Percentiles rank a stretch among this genome's conserved stretches.
Evolutionary conservation across 2,329 filamentous ascomycete species (phyloP).

Genomic region (Fusarium vanettenii): DNA sequence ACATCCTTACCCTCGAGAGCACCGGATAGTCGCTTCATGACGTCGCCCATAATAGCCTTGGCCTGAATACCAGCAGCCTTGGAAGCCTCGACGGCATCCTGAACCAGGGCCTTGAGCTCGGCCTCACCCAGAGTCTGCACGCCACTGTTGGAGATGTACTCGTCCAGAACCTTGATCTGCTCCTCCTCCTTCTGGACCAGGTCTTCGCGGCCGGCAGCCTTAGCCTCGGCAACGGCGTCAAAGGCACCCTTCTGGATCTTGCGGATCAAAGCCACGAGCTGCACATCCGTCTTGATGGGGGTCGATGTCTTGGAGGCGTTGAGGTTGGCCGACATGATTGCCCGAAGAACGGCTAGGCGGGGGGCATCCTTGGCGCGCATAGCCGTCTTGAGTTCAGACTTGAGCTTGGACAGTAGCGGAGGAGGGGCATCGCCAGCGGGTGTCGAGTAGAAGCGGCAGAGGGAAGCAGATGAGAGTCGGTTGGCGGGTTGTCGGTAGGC

Average conservation of each 20-base stretch:
- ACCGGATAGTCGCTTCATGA: constrained; percentile 71
- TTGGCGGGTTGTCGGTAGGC: constrained; percentile 24
- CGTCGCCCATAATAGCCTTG: constrained; percentile 66
- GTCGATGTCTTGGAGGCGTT: constrained; percentile 79
- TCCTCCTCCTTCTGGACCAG: constrained; percentile 76
- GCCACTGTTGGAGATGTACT: constrained; percentile 70
- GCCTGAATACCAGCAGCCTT: constrained; percentile 56
- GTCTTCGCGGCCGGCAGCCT: constrained; percentile 72
- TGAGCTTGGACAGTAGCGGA: constrained; percentile 64
- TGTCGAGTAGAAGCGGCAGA: constrained; percentile 48
- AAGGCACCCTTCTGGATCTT: constrained; percentile 69
- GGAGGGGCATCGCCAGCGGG: constrained; percentile 53
- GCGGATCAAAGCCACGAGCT: constrained; percentile 75
- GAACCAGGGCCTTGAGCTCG: constrained; percentile 67
- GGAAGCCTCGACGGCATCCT: constrained; percentile 62
- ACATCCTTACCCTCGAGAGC: constrained; percentile 72
- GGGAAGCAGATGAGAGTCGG: constrained; percentile 11
- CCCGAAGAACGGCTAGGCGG: constrained; percentile 75
- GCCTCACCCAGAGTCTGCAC: constrained; percentile 69
- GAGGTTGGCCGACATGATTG: constrained; percentile 75
- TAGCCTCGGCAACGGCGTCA: constrained; percentile 73
- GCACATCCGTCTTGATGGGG: constrained; percentile 77
- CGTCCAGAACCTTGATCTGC: constrained; percentile 73
- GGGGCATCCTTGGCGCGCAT: constrained; percentile 74
- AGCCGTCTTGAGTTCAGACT: constrained; percentile 71